Percentiles rank a stretch among this genome's conserved stretches.
Evolutionary conservation across 2,329 filamentous ascomycete genomes (phyloP).

Genomic region (Talaromyces atroroseus): DNA sequence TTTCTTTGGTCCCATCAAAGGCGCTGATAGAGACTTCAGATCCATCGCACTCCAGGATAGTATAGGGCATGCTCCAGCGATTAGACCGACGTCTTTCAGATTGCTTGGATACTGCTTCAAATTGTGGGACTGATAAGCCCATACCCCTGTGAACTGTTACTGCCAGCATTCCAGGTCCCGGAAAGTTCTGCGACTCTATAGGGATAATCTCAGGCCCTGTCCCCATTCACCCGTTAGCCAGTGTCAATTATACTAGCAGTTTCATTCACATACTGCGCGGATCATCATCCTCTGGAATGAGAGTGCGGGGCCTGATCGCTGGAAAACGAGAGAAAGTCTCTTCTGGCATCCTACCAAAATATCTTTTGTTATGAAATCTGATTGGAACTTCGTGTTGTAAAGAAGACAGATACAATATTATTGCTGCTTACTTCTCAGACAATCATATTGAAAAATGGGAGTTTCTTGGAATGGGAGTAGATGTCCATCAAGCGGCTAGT

Average conservation of each 20-base stretch:
- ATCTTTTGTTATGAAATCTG: too few species aligned
- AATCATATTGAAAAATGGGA: too few species aligned
- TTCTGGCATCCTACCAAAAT: neutral
- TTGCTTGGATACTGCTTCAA: neutral
- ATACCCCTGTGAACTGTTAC: neutral
- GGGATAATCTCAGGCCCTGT: conserved; percentile 5
- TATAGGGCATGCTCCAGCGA: neutral
- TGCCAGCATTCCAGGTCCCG: neutral
- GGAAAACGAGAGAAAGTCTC: neutral
- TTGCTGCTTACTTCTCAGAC: too few species aligned
- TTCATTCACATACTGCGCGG: conserved; percentile 1
- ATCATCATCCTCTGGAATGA: conserved; percentile 1
- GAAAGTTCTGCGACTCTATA: neutral
- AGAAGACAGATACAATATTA: neutral
- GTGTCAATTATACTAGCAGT: neutral
- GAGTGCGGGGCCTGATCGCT: neutral
- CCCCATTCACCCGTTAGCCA: neutral
- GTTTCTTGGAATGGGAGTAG: too few species aligned
- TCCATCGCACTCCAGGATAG: neutral
- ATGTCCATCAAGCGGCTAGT: too few species aligned
- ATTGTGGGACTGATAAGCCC: neutral
- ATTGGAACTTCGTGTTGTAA: neutral
- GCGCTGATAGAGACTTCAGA: neutral
- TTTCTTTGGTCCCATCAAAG: neutral
- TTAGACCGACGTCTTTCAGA: neutral